Percentiles rank a stretch among this genome's conserved stretches.
Conservation (phyloP, 1,139 yeast genomes). For the Taphrina flavorubra region DNA sequence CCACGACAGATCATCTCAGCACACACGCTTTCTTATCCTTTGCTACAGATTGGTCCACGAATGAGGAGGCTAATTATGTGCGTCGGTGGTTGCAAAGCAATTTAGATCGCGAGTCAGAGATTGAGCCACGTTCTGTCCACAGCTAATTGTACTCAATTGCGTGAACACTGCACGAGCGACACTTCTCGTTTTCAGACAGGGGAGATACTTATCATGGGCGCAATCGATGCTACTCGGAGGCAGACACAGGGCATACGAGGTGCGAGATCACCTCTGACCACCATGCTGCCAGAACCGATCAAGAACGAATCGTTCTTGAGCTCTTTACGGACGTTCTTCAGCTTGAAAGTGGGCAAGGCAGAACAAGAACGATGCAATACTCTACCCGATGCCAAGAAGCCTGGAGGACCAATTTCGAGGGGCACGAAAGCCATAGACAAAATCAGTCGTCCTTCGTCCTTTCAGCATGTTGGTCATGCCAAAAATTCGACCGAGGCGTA, state of each 20-base stretch:
- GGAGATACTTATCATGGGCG: not conserved
- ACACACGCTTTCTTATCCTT: too few species aligned
- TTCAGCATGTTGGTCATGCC: constrained; percentile 23
- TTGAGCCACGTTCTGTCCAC: constrained; percentile 4
- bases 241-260: not conserved
- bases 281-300: constrained; percentile 9
- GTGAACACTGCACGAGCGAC: not conserved
- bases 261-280: not conserved
- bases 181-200: not conserved
- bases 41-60: too few species aligned
- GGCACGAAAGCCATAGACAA: not conserved
- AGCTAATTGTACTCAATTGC: not conserved
- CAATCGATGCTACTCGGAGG: not conserved
- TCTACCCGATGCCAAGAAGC: not conserved
- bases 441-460: constrained; percentile 12
- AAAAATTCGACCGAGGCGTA: constrained; percentile 3
- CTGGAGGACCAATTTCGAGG: not conserved
- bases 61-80: too few species aligned
- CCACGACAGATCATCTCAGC: too few species aligned
- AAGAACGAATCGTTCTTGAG: constrained; percentile 18
- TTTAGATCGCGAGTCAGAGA: constrained; percentile 3
- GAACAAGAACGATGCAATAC: not conserved
- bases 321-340: constrained; percentile 12
- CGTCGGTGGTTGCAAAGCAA: not conserved
- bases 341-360: not conserved